These are phyloP conservation scores for Amphirosellinia nigrospora DNA, from an alignment of 495 filamentous ascomycete species.

Conservation along the genomic window DNA sequence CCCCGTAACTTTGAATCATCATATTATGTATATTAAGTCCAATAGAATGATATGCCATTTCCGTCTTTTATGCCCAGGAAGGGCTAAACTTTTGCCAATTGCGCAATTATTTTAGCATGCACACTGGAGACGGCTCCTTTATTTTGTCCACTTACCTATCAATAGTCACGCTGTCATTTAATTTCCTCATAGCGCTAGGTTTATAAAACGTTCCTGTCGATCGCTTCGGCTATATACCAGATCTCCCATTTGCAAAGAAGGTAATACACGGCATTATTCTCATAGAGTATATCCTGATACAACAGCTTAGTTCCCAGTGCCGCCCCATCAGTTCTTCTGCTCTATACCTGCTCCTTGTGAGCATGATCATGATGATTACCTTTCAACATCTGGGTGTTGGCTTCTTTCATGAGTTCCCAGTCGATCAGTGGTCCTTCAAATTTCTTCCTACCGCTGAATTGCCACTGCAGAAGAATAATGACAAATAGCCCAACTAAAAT, in stretches of 20 bases:
- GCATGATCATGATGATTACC: background rate
- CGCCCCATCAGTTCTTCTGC: background rate
- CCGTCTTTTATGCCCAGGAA: too few relatives aligned
- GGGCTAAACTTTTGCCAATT: too few relatives aligned
- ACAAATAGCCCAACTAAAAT: slow-evolving; percentile 37
- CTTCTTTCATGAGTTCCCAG: background rate
- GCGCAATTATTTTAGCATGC: too few relatives aligned
- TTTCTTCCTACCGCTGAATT: background rate
- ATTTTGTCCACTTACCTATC: too few relatives aligned
- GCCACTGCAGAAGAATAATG: slow-evolving; percentile 40
- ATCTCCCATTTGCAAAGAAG: too few relatives aligned
- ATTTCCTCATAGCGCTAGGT: background rate
- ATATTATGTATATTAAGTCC: too few relatives aligned
- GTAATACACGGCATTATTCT: too few relatives aligned
- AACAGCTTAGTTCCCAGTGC: background rate
- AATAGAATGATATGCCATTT: too few relatives aligned
- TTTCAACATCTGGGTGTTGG: background rate
- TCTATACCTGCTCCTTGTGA: background rate
- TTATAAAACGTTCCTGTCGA: background rate
- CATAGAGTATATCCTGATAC: too few relatives aligned
- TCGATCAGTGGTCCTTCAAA: background rate
- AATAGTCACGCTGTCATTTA: background rate
- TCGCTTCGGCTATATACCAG: background rate
- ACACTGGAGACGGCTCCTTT: too few relatives aligned
- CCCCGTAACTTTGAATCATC: too few relatives aligned